These are phyloP conservation scores for Euphorbia corollata DNA, from an alignment of 441 rosid species.

Conservation along the genomic window DNA sequence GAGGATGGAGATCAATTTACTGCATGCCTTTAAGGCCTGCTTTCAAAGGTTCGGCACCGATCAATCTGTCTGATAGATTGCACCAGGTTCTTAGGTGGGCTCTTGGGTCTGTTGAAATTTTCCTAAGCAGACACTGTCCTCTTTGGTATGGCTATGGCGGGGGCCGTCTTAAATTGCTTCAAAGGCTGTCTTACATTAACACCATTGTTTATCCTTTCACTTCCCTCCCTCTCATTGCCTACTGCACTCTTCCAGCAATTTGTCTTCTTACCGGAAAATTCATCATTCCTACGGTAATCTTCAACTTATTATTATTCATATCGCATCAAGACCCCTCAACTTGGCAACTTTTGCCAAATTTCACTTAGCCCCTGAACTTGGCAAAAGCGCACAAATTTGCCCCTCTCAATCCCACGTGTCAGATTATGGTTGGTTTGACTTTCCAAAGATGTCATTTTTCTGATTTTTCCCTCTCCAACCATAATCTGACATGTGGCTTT, in stretches of 20 bases:
- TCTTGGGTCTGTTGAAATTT: slow-evolving; percentile 91
- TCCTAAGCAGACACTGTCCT: slow-evolving; percentile 91
- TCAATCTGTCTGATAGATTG: slow-evolving; percentile 89
- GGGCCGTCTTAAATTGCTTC: slow-evolving; percentile 86
- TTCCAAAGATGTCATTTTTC: too few relatives aligned
- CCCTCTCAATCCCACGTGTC: too few relatives aligned
- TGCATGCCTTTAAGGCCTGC: slow-evolving; percentile 93
- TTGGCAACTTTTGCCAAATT: too few relatives aligned
- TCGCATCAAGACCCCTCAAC: too few relatives aligned
- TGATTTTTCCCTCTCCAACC: too few relatives aligned
- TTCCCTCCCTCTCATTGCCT: slow-evolving; percentile 82
- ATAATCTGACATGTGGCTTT: too few relatives aligned
- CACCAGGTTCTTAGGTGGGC: slow-evolving; percentile 99
- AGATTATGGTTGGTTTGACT: too few relatives aligned
- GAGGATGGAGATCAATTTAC: slow-evolving; percentile 93
- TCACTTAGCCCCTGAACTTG: too few relatives aligned
- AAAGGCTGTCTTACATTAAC: slow-evolving; percentile 75
- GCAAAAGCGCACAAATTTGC: too few relatives aligned
- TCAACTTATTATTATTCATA: too few relatives aligned
- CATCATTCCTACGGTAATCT: slow-evolving; percentile 82
- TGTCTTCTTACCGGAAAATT: slow-evolving; percentile 96
- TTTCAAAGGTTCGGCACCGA: slow-evolving; percentile 96
- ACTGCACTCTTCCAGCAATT: slow-evolving; percentile 84
- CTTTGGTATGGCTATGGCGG: slow-evolving; percentile 93
- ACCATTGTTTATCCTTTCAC: slow-evolving; percentile 91